These are phyloP conservation scores for Gastrolobium villosum DNA, from an alignment of 306 rosid genomes.

Conservation along the genomic window DNA sequence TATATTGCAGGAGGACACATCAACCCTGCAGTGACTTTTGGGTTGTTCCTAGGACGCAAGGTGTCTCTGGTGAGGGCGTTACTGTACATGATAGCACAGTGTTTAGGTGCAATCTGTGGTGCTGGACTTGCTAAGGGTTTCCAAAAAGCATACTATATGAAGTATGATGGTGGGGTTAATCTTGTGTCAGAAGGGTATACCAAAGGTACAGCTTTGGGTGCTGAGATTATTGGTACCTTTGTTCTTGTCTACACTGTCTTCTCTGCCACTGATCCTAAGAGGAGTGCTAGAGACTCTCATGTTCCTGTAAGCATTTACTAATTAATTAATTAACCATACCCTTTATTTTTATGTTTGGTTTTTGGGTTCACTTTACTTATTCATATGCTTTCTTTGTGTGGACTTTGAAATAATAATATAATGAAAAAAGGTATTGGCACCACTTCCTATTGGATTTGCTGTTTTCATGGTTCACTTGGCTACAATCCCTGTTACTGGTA, in stretches of 20 bases:
- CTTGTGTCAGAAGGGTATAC: slow-evolving; percentile 56
- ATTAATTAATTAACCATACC: no score
- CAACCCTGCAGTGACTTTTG: slow-evolving; percentile 92
- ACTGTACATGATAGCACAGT: slow-evolving; percentile 80
- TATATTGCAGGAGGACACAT: slow-evolving; percentile 82
- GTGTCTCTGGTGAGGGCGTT: slow-evolving; percentile 79
- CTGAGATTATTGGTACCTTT: slow-evolving; percentile 95
- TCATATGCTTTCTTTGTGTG: no score
- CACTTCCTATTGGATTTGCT: slow-evolving; percentile 95
- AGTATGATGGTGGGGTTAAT: slow-evolving; percentile 78
- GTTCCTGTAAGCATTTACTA: slow-evolving; percentile 74
- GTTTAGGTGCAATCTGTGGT: slow-evolving; percentile 81
- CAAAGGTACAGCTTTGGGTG: slow-evolving; percentile 87
- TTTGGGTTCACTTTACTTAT: no score
- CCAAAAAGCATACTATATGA: slow-evolving; percentile 64
- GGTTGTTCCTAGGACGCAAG: slow-evolving; percentile 79
- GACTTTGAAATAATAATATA: not conserved
- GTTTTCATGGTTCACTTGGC: slow-evolving; percentile 98
- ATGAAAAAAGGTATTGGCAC: slow-evolving; percentile 96
- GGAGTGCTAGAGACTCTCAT: slow-evolving; percentile 93
- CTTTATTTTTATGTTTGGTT: no score
- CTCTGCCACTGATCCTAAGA: slow-evolving; percentile 97
- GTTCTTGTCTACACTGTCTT: slow-evolving; percentile 97
- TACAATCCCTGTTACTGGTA: slow-evolving; percentile 92
- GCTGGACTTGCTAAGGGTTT: slow-evolving; percentile 84